phyloP scores from a whole-genome alignment of 805 yeast genomes.

The Pichia heedii region DNA sequence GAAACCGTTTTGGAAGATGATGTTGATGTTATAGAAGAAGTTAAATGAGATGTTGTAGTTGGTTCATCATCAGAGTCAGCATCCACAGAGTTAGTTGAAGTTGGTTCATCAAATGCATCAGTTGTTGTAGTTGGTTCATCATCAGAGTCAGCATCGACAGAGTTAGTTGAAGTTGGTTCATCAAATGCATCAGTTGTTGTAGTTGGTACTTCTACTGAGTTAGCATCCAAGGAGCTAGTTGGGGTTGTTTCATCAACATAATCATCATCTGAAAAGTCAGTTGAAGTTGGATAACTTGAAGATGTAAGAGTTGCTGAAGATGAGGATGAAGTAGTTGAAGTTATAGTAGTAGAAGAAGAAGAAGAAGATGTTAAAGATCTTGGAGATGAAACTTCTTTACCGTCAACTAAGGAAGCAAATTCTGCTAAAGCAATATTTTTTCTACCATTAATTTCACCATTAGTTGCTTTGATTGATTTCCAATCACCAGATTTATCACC shows the following conservation, averaged over 20 bases:
- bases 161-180: too few relatives aligned
- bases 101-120: neutral
- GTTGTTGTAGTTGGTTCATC: too few relatives aligned
- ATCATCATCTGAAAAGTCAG: too few relatives aligned
- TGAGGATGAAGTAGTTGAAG: neutral
- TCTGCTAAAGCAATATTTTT: constrained; percentile 35
- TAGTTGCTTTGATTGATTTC: constrained; percentile 47
- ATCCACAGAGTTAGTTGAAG: too few relatives aligned
- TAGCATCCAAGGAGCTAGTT: too few relatives aligned
- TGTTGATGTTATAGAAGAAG: neutral
- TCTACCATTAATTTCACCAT: constrained; percentile 59
- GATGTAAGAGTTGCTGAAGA: neutral
- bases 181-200: too few relatives aligned
- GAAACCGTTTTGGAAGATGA: constrained; percentile 1
- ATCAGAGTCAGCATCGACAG: too few relatives aligned
- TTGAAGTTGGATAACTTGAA: neutral
- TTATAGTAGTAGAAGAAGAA: constrained; percentile 2
- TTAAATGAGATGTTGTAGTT: neutral
- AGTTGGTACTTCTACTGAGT: too few relatives aligned
- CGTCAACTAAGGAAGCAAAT: constrained; percentile 30
- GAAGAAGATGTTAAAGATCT: constrained; percentile 10
- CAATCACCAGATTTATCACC: constrained; percentile 48
- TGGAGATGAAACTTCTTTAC: too few relatives aligned
- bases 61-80: too few relatives aligned
- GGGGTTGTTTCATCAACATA: neutral